phyloP scores from a whole-genome alignment of 768 basidiomycete species.

The Jaapia argillacea region DNA sequence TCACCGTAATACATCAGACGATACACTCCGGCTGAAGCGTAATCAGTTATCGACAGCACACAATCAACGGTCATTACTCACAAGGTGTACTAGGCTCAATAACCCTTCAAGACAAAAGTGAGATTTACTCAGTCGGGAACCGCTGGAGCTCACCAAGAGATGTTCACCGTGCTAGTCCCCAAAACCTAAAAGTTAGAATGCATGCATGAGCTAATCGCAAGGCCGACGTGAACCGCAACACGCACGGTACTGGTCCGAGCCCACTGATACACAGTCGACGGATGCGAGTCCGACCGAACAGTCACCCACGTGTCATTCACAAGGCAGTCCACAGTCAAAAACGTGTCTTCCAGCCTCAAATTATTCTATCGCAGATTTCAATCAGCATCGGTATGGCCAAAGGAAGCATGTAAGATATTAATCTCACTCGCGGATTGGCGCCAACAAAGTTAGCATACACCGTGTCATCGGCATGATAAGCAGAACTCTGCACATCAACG shows the following conservation, averaged over 20 bases:
- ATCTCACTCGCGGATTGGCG: conserved; percentile 59
- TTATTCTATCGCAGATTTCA: conserved; percentile 45
- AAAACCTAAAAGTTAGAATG: conserved; percentile 26
- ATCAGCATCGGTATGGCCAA: background rate
- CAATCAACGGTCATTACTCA: conserved; percentile 18
- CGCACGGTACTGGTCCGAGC: conserved; percentile 41
- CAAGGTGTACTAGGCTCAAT: conserved; percentile 52
- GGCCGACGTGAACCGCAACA: conserved; percentile 4
- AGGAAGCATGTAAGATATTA: too few species aligned
- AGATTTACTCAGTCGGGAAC: conserved; percentile 7
- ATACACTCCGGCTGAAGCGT: conserved; percentile 50
- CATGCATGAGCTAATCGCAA: background rate
- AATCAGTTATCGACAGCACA: background rate
- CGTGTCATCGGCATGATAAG: conserved; percentile 47
- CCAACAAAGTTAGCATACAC: conserved; percentile 61
- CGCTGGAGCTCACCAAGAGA: conserved; percentile 44
- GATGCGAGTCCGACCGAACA: conserved; percentile 69
- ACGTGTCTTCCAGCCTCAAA: conserved; percentile 62
- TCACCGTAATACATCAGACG: conserved; percentile 67
- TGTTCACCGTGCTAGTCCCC: conserved; percentile 53
- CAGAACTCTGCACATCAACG: conserved; percentile 36
- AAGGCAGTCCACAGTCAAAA: conserved; percentile 54
- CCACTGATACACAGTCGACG: conserved; percentile 66
- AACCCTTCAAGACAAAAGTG: conserved; percentile 30
- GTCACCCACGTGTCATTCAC: conserved; percentile 39